Evolutionary conservation across 768 basidiomycete species (phyloP), one percentile per base, ranked within the genome.

Genomic region (Paxillus ammoniavirescens): DNA sequence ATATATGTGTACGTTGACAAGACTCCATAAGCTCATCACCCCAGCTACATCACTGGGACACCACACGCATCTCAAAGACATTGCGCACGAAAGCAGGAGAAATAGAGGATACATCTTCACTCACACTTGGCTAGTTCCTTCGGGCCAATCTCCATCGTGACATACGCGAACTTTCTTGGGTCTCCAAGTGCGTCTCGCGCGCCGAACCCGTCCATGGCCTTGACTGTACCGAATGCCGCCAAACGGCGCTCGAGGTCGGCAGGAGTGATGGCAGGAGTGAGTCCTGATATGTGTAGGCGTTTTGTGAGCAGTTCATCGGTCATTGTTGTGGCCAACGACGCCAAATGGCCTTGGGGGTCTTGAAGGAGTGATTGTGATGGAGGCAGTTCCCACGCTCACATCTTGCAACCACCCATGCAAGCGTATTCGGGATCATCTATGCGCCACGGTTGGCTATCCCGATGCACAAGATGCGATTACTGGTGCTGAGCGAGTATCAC

Each of bases 281-380:
- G 75, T 2, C 90, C 90, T 28, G 89, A 89, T 50, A 92, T 75
- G 49, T 89, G 87, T 9, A 91, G 74, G 37, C 87, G 75, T 72
- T 86, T 90, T 2, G 80, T 73, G 59, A 75, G 62, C 30, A 62
- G 40, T 21, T 40, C 23, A 7, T 65, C 64, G 14, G 61, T 33
- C 61, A 65, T 66, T 15, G 33, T 33, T 35, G 28, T 17, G 42
- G 44, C 50, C 50, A 18, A 52, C 61, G 15, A n/a, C 23, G 26
- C 3, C 26, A 26, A 26, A 2, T 26, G 26, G 26, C 26, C 26
- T 26, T 26, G 4, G 26, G 26, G 26, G 26, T 3, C 26, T 26
- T 4, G 26, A 26, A 26, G 26, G 26, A 26, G 6, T 26, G 26
- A 26, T 26, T 26, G 26, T 26, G 26, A 26, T 26, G 26, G 3